These are phyloP conservation scores for Crithidia sp. DNA, from an alignment of 208 protist genomes.

Conservation along the genomic window DNA sequence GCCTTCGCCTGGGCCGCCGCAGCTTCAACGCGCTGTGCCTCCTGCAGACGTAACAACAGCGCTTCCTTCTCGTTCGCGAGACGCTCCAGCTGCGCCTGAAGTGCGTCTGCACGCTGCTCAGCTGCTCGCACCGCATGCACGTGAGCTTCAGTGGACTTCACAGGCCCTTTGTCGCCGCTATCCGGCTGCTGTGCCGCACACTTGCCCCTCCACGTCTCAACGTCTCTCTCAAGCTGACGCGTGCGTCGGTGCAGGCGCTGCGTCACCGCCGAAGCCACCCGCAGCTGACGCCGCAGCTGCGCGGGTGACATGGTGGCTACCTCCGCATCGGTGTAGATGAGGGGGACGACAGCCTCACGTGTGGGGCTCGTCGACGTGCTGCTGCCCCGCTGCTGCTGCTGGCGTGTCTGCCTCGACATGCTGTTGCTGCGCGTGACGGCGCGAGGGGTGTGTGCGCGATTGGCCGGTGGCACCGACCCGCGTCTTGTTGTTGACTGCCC, in stretches of 20 bases:
- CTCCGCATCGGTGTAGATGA: slow-evolving; percentile 26
- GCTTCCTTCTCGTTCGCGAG: slow-evolving; percentile 20
- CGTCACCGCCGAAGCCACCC: slow-evolving; percentile 18
- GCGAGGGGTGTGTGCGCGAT: slow-evolving; percentile 4
- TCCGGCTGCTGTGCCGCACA: neutral
- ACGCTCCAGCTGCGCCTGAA: slow-evolving; percentile 15
- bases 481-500: neutral
- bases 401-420: neutral
- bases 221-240: slow-evolving; percentile 16
- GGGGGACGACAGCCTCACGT: neutral
- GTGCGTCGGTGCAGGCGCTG: slow-evolving; percentile 27
- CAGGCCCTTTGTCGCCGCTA: neutral
- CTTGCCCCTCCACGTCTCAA: slow-evolving; percentile 10
- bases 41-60: slow-evolving; percentile 5
- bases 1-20: no score
- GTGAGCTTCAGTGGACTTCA: neutral
- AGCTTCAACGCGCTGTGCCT: neutral
- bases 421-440: neutral
- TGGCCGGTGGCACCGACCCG: neutral
- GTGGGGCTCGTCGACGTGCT: neutral
- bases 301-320: slow-evolving; percentile 10
- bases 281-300: slow-evolving; percentile 30
- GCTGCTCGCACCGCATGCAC: neutral
- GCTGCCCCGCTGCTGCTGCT: neutral
- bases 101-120: neutral